These are phyloP conservation scores for Lablab purpureus DNA, from an alignment of 306 rosid species.

Conservation along the genomic window DNA sequence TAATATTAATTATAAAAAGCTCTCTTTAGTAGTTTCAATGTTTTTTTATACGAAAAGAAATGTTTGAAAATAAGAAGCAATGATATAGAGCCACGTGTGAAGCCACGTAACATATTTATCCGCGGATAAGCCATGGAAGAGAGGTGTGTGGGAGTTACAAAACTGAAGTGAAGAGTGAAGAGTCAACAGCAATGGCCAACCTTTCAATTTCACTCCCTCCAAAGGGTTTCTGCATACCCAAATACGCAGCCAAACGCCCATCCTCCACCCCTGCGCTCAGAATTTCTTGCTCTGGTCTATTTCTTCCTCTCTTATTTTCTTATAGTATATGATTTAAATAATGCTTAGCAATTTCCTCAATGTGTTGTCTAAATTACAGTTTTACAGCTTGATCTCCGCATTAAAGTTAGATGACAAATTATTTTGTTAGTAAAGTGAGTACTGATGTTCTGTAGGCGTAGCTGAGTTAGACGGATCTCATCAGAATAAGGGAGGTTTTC, in stretches of 20 bases:
- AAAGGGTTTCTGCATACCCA: constrained; percentile 47
- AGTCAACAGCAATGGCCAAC: constrained; percentile 58
- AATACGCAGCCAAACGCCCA: constrained; percentile 51
- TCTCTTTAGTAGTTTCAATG: too few species aligned
- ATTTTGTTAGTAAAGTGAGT: not conserved
- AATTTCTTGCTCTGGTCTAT: constrained; percentile 65
- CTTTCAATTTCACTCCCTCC: constrained; percentile 65
- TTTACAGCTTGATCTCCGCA: not conserved
- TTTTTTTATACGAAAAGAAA: too few species aligned
- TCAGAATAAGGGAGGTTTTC: constrained; percentile 47
- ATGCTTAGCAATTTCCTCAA: not conserved
- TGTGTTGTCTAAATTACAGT: not conserved
- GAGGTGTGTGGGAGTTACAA: constrained; percentile 29
- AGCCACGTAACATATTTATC: constrained; percentile 58
- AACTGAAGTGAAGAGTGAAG: constrained; percentile 22
- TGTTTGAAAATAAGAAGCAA: not conserved
- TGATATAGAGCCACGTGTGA: constrained; percentile 51
- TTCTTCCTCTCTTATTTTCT: not conserved
- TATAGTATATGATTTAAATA: not conserved
- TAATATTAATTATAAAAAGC: too few species aligned
- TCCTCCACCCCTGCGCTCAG: constrained; percentile 42
- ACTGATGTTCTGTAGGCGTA: constrained; percentile 42
- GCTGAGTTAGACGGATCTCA: constrained; percentile 56
- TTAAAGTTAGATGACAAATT: not conserved
- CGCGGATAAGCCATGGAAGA: constrained; percentile 41